Evolutionary conservation across 2,329 filamentous ascomycete genomes (phyloP).

Genomic region (Colletotrichum caudatum): DNA sequence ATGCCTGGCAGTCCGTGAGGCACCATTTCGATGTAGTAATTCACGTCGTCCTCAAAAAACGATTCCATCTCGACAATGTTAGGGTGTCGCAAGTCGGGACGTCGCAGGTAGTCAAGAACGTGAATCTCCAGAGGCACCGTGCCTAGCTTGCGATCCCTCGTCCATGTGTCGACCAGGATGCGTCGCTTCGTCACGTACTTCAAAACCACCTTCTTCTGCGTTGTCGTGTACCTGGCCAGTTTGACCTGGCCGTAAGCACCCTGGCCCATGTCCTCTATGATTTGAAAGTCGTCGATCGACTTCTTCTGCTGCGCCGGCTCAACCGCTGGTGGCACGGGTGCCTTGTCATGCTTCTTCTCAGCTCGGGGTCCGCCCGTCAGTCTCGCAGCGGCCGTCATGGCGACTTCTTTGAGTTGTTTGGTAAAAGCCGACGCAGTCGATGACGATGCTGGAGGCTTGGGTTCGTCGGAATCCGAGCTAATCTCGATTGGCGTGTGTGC

Average conservation of each 20-base stretch:
- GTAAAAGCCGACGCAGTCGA: slow-evolving; percentile 63
- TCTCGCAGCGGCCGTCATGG: slow-evolving; percentile 66
- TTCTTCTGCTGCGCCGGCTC: slow-evolving; percentile 71
- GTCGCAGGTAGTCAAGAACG: slow-evolving; percentile 90
- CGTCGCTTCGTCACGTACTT: slow-evolving; percentile 98
- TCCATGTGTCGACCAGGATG: slow-evolving; percentile 99
- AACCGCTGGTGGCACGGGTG: slow-evolving; percentile 51
- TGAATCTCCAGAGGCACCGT: slow-evolving; percentile 98
- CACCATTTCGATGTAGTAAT: slow-evolving; percentile 99
- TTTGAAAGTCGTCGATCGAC: slow-evolving; percentile 88
- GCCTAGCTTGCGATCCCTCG: slow-evolving; percentile 88
- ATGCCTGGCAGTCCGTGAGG: slow-evolving; percentile 96
- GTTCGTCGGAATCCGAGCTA: slow-evolving; percentile 64
- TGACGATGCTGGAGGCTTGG: slow-evolving; percentile 54
- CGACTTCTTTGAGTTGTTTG: slow-evolving; percentile 68
- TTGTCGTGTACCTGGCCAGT: slow-evolving; percentile 86
- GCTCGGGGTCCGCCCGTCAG: slow-evolving; percentile 58
- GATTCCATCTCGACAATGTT: slow-evolving; percentile 81
- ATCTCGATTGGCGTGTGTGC: slow-evolving; percentile 69
- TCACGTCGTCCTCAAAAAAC: slow-evolving; percentile 83
- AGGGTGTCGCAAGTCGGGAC: slow-evolving; percentile 74
- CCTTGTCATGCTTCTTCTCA: slow-evolving; percentile 51
- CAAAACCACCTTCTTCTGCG: slow-evolving; percentile 86
- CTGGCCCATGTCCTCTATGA: slow-evolving; percentile 98
- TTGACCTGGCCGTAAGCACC: slow-evolving; percentile 99